Evolutionary conservation across 2,329 filamentous ascomycete genomes (phyloP).

Genomic region (Sporothrix protearum): DNA sequence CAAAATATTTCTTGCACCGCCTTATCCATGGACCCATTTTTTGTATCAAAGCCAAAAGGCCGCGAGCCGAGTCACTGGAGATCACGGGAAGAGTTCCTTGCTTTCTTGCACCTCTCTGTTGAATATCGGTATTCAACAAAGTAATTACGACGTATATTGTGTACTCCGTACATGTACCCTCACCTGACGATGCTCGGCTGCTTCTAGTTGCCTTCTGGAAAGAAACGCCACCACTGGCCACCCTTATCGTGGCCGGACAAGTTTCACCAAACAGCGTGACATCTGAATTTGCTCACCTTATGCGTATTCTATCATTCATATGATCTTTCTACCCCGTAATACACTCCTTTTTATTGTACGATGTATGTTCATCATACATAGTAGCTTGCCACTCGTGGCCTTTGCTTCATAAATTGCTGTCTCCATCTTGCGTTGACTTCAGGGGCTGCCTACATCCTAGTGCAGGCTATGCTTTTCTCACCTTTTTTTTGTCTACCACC

Average conservation of each 20-base stretch:
- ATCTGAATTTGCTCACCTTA: neutral
- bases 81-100: neutral
- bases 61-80: neutral
- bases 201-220: conserved; percentile 11
- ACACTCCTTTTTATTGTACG: too few relatives aligned
- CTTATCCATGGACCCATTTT: neutral
- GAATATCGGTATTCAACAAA: neutral
- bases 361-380: too few relatives aligned
- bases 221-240: neutral
- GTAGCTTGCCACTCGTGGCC: neutral
- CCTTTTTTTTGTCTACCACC: neutral
- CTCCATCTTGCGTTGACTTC: neutral
- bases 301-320: neutral
- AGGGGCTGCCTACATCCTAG: neutral
- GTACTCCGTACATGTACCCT: neutral
- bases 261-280: neutral
- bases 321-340: too few relatives aligned
- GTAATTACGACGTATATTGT: too few relatives aligned
- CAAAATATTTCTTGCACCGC: conserved; percentile 13
- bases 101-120: neutral
- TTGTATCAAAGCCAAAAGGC: neutral
- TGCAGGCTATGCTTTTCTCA: neutral
- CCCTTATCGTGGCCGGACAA: neutral
- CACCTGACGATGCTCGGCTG: neutral
- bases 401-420: conserved; percentile 1